A percentile compares a stretch with the other conserved stretches of the same genome.
Conservation (phyloP, 1,139 yeast genomes). For the Lodderomyces parapsilosis region DNA sequence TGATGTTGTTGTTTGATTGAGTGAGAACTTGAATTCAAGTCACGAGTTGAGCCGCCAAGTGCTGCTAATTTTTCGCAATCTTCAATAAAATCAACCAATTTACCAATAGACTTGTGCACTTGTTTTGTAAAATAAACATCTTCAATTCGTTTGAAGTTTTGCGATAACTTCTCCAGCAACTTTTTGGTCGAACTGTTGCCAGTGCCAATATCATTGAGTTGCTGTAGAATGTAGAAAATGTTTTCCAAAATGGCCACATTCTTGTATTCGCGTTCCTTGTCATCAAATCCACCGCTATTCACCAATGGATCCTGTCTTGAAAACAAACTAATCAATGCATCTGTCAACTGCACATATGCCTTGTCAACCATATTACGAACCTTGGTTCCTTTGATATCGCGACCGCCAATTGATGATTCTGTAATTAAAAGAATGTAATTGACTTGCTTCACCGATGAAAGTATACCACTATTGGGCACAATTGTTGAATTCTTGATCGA, state of each 20-base stretch:
- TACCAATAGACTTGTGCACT: slow-evolving; percentile 51
- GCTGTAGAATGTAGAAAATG: slow-evolving; percentile 56
- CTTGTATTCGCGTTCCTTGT: slow-evolving; percentile 56
- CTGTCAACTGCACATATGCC: slow-evolving; percentile 40
- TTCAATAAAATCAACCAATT: slow-evolving; percentile 61
- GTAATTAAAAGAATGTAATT: slow-evolving; percentile 34
- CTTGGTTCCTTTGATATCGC: slow-evolving; percentile 22
- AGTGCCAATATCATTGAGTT: slow-evolving; percentile 29
- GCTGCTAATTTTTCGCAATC: background rate
- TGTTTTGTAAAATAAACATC: slow-evolving; percentile 47
- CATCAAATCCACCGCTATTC: slow-evolving; percentile 48
- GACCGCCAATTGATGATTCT: slow-evolving; percentile 32
- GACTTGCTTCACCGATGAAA: slow-evolving; percentile 34
- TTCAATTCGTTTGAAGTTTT: slow-evolving; percentile 49
- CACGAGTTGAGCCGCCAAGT: background rate
- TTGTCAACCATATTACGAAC: slow-evolving; percentile 38
- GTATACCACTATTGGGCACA: slow-evolving; percentile 41
- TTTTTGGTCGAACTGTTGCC: slow-evolving; percentile 18
- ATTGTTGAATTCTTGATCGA: slow-evolving; percentile 50
- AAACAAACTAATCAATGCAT: slow-evolving; percentile 37
- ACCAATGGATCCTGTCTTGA: slow-evolving; percentile 44
- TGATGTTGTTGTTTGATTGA: slow-evolving; percentile 1
- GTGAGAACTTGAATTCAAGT: background rate
- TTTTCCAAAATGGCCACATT: slow-evolving; percentile 65
- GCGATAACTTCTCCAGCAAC: slow-evolving; percentile 43